These are phyloP conservation scores for Phytopythium chamaehyphon DNA, from an alignment of 352 stramenopile species.

Conservation along the genomic window DNA sequence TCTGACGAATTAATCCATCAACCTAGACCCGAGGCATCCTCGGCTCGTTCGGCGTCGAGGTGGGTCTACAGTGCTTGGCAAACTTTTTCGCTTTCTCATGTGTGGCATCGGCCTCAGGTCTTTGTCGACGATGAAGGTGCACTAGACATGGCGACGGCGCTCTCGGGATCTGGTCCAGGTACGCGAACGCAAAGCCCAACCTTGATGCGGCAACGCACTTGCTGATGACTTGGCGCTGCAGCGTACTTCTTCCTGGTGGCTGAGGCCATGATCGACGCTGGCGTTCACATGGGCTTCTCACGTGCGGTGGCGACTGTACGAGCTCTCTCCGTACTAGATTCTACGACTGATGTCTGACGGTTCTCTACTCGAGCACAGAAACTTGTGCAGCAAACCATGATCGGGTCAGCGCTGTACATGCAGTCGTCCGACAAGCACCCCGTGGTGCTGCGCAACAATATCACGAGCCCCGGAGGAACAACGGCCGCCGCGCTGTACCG, in stretches of 20 bases:
- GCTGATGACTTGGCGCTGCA: conserved; percentile 7
- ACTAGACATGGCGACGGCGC: conserved; percentile 93
- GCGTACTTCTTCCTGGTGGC: conserved; percentile 96
- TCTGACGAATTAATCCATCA: neutral
- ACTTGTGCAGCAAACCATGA: conserved; percentile 93
- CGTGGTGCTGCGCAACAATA: conserved; percentile 91
- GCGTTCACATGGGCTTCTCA: conserved; percentile 95
- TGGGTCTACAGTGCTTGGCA: conserved; percentile 3
- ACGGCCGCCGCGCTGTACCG: conserved; percentile 93
- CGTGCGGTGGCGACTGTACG: conserved; percentile 85
- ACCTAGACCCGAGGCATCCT: conserved; percentile 80
- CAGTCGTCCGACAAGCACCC: conserved; percentile 90
- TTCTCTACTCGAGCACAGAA: conserved; percentile 35
- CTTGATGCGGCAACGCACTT: neutral
- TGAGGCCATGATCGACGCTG: conserved; percentile 94
- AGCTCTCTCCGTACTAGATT: neutral
- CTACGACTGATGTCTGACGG: neutral
- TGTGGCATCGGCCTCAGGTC: conserved; percentile 26
- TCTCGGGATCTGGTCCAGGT: conserved; percentile 91
- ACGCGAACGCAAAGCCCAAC: neutral
- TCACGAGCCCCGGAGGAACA: conserved; percentile 93
- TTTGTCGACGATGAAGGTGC: conserved; percentile 94
- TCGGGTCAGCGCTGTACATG: conserved; percentile 92
- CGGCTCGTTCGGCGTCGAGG: conserved; percentile 88
- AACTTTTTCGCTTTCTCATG: neutral